Conservation (phyloP, 257 asterid species). For the Solanum boliviense region DNA sequence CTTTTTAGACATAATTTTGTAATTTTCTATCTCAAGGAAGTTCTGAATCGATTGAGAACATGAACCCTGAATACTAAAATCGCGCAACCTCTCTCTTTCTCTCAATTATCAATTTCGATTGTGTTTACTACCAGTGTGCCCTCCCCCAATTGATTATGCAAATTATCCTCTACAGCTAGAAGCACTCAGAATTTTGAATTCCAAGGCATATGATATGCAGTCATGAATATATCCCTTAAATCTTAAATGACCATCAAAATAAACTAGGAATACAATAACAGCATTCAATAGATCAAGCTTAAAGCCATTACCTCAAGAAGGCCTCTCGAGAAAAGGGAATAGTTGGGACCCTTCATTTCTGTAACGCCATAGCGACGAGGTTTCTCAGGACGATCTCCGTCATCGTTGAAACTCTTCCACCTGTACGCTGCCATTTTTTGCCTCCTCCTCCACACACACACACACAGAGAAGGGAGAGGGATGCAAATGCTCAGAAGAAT, state of each 20-base stretch:
- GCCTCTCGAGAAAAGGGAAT: constrained; percentile 63
- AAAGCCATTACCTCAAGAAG: constrained; percentile 40
- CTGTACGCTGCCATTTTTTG: constrained; percentile 41
- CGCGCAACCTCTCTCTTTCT: not conserved
- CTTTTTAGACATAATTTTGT: not conserved
- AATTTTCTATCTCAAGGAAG: not conserved
- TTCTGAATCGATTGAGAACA: not conserved
- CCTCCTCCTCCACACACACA: not conserved
- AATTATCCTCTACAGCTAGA: not conserved
- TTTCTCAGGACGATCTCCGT: constrained; percentile 94
- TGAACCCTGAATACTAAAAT: not conserved
- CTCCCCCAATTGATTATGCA: not conserved
- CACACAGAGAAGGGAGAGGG: not conserved
- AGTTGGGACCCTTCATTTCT: constrained; percentile 69
- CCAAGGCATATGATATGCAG: not conserved
- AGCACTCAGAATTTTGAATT: not conserved
- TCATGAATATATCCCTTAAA: not conserved
- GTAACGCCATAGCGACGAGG: constrained; percentile 82
- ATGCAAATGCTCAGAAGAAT: not conserved
- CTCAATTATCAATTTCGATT: not conserved
- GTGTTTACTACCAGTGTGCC: not conserved
- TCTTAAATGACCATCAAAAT: not conserved
- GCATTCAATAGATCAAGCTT: not conserved
- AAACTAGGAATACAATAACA: not conserved
- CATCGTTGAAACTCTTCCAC: constrained; percentile 83